Base-by-base conservation (phyloP, 2,329 filamentous ascomycete genomes). In the Zasmidium angulare region DNA sequence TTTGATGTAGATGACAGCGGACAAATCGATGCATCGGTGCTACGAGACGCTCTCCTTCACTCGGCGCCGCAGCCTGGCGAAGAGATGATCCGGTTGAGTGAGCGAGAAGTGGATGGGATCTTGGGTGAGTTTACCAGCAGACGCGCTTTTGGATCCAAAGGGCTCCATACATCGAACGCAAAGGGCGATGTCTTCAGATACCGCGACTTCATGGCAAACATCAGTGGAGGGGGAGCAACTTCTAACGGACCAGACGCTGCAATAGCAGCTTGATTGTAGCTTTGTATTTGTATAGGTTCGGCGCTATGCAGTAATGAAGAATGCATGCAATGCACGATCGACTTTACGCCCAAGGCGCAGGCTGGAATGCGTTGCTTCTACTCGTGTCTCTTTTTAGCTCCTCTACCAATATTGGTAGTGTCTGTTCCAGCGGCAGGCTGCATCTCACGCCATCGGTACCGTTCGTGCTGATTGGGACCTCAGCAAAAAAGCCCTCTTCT, bases 1-100 rank as follows among this genome's bases (percentile, higher is more conserved):
- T 98, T 98, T 72, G 95, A 99, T 71, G 90, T 96, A 63, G 92
- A 96, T 63, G 95, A 99, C 73, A 95, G 90, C 69, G 95, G 95
- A 2, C 92, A 97, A 75, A 86, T 98, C 43, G 92, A 98, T 71
- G 78, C 96, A 20, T 83, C 79, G 0, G 91, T 96, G 74, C 77
- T 99, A 63, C 86, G 89, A 49, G 90, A 95, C 67, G 91, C 93
- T 0, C 75, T 99, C 48, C 76, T 97, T 46, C 85, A 92, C 65
- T 96, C 92, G 0, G 86, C 87, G 0, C 90, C 91, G 0, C 91
- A 96, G 66, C 81, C 84, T 0, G 90, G 90, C 19, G 83, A 86
- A 43, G 69, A 71, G 79, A 61, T 62, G 52, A 55, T 79, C 43
- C 76, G 83, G 0, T 75, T 96, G 64, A 88, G 85, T 0, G 84